phyloP scores from a whole-genome alignment of 441 rosid genomes.

The Pelargonium australe region DNA sequence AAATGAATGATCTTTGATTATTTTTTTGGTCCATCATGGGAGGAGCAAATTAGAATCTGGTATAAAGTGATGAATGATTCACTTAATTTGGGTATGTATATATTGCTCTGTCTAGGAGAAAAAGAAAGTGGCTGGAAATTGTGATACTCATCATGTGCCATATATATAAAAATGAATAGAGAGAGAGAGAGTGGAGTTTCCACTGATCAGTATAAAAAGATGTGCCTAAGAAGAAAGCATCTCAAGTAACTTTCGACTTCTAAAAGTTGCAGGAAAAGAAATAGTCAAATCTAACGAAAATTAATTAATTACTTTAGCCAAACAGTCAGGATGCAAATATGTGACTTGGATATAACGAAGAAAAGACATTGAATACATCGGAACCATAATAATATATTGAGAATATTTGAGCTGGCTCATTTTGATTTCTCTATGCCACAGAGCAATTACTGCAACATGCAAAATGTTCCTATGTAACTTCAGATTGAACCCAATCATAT shows the following conservation, averaged over 20 bases:
- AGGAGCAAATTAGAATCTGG: slow-evolving; percentile 11
- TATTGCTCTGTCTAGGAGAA: not conserved
- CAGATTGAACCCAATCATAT: not conserved
- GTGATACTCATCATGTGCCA: not conserved
- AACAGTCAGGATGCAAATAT: not conserved
- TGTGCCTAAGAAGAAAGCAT: not conserved
- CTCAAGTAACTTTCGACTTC: not conserved
- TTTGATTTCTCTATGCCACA: not conserved
- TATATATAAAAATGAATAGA: not conserved
- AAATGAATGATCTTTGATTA: slow-evolving; percentile 27
- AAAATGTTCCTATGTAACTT: not conserved
- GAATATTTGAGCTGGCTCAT: too few species aligned
- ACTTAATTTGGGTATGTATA: not conserved
- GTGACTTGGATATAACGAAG: not conserved
- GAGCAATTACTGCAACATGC: not conserved
- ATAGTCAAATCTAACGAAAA: not conserved
- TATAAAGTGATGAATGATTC: not conserved
- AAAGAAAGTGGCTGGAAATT: slow-evolving; percentile 3
- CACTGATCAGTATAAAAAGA: not conserved
- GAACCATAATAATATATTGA: not conserved
- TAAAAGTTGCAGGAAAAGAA: not conserved
- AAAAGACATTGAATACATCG: not conserved
- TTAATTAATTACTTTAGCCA: not conserved
- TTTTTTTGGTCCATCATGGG: slow-evolving; percentile 28
- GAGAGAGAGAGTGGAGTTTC: not conserved